Evolutionary conservation across 176 grass and related monocot genomes (phyloP).

Genomic region (Eragrostis nindensis): DNA sequence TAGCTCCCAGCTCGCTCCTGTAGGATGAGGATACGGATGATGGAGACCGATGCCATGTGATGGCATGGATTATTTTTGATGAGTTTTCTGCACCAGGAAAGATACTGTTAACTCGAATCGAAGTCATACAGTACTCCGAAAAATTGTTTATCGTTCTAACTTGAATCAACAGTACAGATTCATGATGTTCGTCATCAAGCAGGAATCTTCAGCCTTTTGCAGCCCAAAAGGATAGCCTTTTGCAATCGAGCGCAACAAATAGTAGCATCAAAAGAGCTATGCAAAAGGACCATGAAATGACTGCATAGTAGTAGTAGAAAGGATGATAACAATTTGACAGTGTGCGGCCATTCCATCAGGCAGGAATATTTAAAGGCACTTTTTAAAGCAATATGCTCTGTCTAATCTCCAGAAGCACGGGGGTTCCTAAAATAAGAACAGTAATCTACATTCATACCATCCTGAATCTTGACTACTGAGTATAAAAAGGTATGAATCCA

Average conservation of each 20-base stretch:
- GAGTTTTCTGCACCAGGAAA: conserved; percentile 72
- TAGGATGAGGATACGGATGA: conserved; percentile 84
- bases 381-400: conserved; percentile 56
- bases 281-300: conserved; percentile 41
- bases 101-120: conserved; percentile 7
- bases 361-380: conserved; percentile 67
- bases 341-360: conserved; percentile 56
- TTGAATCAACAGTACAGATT: conserved; percentile 32
- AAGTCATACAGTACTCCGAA: neutral
- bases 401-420: conserved; percentile 49
- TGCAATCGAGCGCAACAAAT: conserved; percentile 34
- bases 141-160: conserved; percentile 23
- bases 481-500: conserved; percentile 38
- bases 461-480: conserved; percentile 6
- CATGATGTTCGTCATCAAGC: conserved; percentile 50
- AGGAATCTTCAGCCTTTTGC: conserved; percentile 44
- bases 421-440: conserved; percentile 59
- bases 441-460: conserved; percentile 40
- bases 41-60: conserved; percentile 84
- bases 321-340: conserved; percentile 50
- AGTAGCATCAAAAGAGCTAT: conserved; percentile 49
- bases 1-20: conserved; percentile 63
- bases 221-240: conserved; percentile 38
- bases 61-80: conserved; percentile 84
- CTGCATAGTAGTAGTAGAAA: conserved; percentile 47